These are phyloP conservation scores for Lactifluus volemus DNA, from an alignment of 768 basidiomycete genomes.

Conservation along the genomic window DNA sequence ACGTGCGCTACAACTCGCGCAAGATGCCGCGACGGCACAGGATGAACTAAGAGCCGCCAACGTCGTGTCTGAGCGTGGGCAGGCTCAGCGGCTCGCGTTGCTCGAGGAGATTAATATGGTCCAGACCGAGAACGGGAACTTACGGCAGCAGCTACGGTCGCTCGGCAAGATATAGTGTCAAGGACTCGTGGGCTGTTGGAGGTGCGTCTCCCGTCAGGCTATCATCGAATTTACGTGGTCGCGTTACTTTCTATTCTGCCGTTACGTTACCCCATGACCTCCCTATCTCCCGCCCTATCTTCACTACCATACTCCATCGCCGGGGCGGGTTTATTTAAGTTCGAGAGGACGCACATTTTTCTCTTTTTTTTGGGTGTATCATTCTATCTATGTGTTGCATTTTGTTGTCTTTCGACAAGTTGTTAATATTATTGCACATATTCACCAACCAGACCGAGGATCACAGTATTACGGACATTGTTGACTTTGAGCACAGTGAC, in stretches of 20 bases:
- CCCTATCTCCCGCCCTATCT: no score
- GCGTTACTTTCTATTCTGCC: no score
- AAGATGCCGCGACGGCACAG: constrained; percentile 56
- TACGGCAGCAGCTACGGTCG: constrained; percentile 64
- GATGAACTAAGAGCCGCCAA: constrained; percentile 52
- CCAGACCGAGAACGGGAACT: constrained; percentile 66
- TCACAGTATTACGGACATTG: no score
- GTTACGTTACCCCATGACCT: no score
- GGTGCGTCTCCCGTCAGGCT: no score
- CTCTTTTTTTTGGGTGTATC: background rate
- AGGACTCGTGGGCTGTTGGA: no score
- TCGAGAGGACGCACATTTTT: background rate
- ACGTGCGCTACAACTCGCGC: constrained; percentile 58
- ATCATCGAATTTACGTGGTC: no score
- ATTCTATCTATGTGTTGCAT: background rate
- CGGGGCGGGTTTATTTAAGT: background rate
- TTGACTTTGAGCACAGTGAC: no score
- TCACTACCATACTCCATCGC: no score
- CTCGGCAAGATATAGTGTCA: constrained; percentile 36
- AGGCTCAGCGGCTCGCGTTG: constrained; percentile 72
- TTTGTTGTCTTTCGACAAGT: background rate
- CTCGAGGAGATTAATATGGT: constrained; percentile 82
- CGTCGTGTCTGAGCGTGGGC: constrained; percentile 55
- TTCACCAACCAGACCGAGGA: background rate
- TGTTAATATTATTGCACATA: background rate